Base-by-base conservation (phyloP, 2,329 filamentous ascomycete species). In the Fusarium redolens region DNA sequence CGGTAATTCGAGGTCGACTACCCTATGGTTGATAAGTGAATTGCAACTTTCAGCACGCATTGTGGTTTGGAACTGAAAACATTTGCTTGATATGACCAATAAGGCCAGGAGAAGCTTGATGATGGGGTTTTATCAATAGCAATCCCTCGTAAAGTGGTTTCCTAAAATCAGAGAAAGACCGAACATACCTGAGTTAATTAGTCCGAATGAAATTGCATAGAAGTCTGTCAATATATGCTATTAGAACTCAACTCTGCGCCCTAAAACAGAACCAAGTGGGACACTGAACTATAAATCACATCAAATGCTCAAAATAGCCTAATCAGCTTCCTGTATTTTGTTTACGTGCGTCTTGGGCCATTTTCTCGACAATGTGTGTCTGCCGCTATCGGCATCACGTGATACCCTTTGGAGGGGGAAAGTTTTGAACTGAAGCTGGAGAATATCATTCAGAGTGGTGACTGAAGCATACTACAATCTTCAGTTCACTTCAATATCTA, bases 381-480 rank as follows among this genome's bases (percentile, higher is more conserved):
- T 66, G 54, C 65, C 62, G 54, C 62, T 67, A 67, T 67, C 63
- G 62, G 45, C 35, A 61, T 67, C 65, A 67, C 65, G 65, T 67
- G 65, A 67, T 52, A 67, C 17, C 62, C 40, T 52, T 61, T 61
- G 17, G 65, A 67, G 64, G 61, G 61, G 65, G 62, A 61, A 67
- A 67, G 62, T 61, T 67, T 67, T 43, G 62, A 67, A 40, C 35
- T 51, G 45, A 50, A 61, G 45, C 31, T 52, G 8, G 30, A 57
- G 58, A 35, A 47, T 52, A 48, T 43, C 47, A 38, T 35, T 43
- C 22, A 22, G 54, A 45, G 13, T 22, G 44, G 40, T 67, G 45
- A 68, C 48, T 45, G 17, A 55, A 50, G 52, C 52, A 61, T 37
- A 48, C 31, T 40, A 22, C 37, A 20, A 41, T 57, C 17, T 50